A percentile compares a stretch with the other conserved stretches of the same genome.
Conservation (phyloP, 257 asterid species). For the Agastache rugosa region DNA sequence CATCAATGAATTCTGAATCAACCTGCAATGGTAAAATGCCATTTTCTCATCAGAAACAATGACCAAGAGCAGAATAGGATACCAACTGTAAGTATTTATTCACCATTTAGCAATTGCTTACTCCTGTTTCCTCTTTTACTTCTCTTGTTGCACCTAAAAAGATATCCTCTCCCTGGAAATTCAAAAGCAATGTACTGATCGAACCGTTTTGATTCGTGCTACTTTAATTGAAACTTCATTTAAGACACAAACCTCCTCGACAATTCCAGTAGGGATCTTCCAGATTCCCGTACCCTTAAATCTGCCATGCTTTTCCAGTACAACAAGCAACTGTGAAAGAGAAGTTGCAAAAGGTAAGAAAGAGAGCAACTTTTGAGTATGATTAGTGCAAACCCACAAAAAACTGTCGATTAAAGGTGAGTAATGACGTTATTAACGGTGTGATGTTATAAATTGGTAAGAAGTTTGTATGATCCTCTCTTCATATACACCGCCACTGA, state of each 20-base stretch:
- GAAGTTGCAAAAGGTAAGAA: slow-evolving; percentile 17
- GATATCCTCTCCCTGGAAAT: slow-evolving; percentile 74
- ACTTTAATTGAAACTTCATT: slow-evolving; percentile 3
- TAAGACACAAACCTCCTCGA: slow-evolving; percentile 59
- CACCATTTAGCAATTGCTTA: slow-evolving; percentile 47
- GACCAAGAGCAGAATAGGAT: slow-evolving; percentile 23
- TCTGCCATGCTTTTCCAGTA: slow-evolving; percentile 68
- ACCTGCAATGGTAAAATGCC: slow-evolving; percentile 47
- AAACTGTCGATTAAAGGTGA: slow-evolving; percentile 2
- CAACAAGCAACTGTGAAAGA: slow-evolving; percentile 70
- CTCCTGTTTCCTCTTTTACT: slow-evolving; percentile 88
- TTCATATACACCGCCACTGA: neutral
- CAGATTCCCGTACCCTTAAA: slow-evolving; percentile 60
- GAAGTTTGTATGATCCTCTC: neutral
- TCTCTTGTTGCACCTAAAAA: slow-evolving; percentile 70
- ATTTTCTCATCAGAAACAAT: slow-evolving; percentile 32
- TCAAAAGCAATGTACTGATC: slow-evolving; percentile 21
- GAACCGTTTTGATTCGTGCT: slow-evolving; percentile 5
- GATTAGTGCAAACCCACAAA: slow-evolving; percentile 4
- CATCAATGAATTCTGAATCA: slow-evolving; percentile 60
- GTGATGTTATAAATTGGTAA: slow-evolving; percentile 6
- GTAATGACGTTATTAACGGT: neutral
- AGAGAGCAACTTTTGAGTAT: slow-evolving; percentile 7
- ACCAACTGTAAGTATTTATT: slow-evolving; percentile 17
- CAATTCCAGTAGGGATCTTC: slow-evolving; percentile 83